Evolutionary conservation across 345 rosid species (phyloP), one percentile per base, ranked within the genome.

Genomic region (Arabis alpina): DNA sequence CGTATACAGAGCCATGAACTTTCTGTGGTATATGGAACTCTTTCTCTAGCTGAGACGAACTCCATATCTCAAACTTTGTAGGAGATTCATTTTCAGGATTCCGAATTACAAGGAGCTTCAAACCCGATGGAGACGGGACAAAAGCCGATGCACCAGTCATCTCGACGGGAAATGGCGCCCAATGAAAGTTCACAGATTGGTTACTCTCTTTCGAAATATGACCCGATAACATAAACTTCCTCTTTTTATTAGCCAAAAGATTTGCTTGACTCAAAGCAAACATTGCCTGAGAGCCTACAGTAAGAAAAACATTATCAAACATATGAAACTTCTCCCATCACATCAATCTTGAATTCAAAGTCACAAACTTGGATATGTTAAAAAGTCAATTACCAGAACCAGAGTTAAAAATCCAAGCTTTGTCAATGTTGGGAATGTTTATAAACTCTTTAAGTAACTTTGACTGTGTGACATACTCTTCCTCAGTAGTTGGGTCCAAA

Each of bases 81-180:
- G 99, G 88, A 79, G 96, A 86, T 9, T 89, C 93, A 45, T 81
- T 85, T 61, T 91, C 92, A 48, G 95, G 79, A 73, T 94, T 94
- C 54, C 89, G 80, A 43, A 94, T 60, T 1, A 88, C 84, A 61
- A 94, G 87, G 73, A 94, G 87, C 84, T 85, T 89, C 55, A 84
- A 71, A 25, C 97, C 97, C 19, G 90, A 89, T 6, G 96, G 96
- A 16, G 99, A 91, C 10, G 99, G 98, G 70, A 82, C 73, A 41
- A 85, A 72, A 48, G 84, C 74, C 8, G 99, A 82, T 28, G 83
- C 88, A 15, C 83, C 91, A 10, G 83, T 72, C 93, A 87, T 81
- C 87, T 94, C 96, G 1, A 88, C 28, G 14, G 99, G 98, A 80
- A 94, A 94, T 11, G 93, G 86, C 10, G 89, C 75, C 96, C 99